Evolutionary conservation across 176 grass and related monocot species (phyloP), one percentile per base, ranked within the genome.

Genomic region (Metroxylon sagu): DNA sequence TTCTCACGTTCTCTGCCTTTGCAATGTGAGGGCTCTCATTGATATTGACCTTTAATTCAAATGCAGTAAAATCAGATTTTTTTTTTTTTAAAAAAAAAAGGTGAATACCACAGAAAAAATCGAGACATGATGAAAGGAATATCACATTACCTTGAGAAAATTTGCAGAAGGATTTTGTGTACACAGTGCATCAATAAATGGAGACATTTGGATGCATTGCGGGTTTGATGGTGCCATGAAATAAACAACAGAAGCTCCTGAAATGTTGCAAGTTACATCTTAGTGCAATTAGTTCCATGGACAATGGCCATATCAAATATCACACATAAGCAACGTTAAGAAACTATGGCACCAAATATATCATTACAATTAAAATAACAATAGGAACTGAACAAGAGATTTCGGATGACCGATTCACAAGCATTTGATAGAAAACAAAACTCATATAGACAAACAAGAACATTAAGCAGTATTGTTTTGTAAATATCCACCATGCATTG

Each of bases 31-130:
- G 75, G 49, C 53, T 74, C 65, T 77, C 62, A 4, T 82, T 60
- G 56, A 89, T 59, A 54, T 95, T 72, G 56, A 95, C 76, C 89
- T 95, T 60, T 19, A 25, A n/a, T 4, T 16, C 10, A 60, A 53
- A 43, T 43, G 3, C 35, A 43, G 35, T 43, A 43, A 43, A 43
- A 12, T 43, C 8, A 12, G 8, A 43, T 43, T 12, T n/a, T n/a
- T n/a, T n/a, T n/a, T n/a, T n/a, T n/a, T n/a, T 12, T 2, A 16
- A 31, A 7, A 18, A 60, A 60, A 39, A 30, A 30, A 17, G 27
- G 31, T 14, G 26, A 60, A 53, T 35, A 2, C 26, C 59, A 60
- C 26, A 68, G 30, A 59, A 43, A 43, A 10, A 43, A 14, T 3
- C 8, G 14, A 43, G 35, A 43, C 35, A 14, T 14, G 1, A 7